phyloP scores from a whole-genome alignment of 2,329 filamentous ascomycete species.

The Aspergillus luchuensis region DNA sequence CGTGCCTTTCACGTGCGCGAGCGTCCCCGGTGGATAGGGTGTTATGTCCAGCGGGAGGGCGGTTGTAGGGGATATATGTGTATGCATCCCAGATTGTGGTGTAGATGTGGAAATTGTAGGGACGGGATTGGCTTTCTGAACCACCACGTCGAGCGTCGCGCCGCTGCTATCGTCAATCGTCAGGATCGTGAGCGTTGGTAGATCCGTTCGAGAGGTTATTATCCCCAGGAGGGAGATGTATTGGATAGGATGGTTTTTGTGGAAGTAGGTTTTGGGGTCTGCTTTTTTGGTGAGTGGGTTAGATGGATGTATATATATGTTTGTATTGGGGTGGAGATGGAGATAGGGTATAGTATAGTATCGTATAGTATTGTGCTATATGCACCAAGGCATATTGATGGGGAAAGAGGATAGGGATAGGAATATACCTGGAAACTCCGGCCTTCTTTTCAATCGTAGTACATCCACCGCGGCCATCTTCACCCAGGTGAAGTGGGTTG shows the following conservation, averaged over 20 bases:
- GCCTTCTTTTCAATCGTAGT: conserved; percentile 51
- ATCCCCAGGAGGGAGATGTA: conserved; percentile 73
- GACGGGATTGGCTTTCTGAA: conserved; percentile 39
- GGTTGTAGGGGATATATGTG: conserved; percentile 25
- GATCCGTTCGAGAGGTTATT: conserved; percentile 63
- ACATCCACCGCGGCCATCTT: conserved; percentile 61
- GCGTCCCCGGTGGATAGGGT: conserved; percentile 51
- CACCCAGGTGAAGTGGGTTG: conserved; percentile 66
- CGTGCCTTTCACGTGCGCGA: conserved; percentile 60
- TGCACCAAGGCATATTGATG: no score
- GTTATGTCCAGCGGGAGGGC: conserved; percentile 49
- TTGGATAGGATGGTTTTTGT: conserved; percentile 73
- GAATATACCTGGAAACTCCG: conserved; percentile 55
- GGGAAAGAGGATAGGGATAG: neutral
- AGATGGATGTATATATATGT: no score
- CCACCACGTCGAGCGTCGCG: conserved; percentile 57
- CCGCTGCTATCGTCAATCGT: conserved; percentile 65
- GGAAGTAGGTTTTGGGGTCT: conserved; percentile 64
- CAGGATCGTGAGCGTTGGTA: conserved; percentile 55
- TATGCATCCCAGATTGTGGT: no score
- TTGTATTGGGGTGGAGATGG: neutral
- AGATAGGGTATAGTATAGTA: neutral
- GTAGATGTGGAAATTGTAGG: neutral
- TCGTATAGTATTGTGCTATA: neutral
- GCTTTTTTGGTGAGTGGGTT: neutral